Base-by-base conservation (phyloP, 2,329 filamentous ascomycete species). In the Peltaster fructicola region DNA sequence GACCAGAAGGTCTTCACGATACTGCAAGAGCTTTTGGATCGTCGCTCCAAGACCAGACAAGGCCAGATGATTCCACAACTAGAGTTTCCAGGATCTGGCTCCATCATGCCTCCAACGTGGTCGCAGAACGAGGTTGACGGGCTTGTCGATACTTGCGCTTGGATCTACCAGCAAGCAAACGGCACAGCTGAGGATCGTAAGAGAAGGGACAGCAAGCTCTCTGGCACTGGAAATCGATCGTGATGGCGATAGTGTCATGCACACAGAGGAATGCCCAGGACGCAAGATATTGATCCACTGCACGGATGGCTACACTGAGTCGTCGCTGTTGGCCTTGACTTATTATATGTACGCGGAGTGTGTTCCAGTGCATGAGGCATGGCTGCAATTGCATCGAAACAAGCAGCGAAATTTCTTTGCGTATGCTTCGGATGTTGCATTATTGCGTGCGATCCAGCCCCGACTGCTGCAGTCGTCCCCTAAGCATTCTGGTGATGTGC, bases 321-420 rank as follows among this genome's bases (percentile, higher is more conserved):
- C 78, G 1, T 82, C 82, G 2, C 64, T 98, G 50, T 62, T 98
- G 10, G 81, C 69, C 2, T 68, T 98, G 18, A 80, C 85, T 7
- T 98, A 98, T 51, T 81, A 75, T 47, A 91, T 90, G 63, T 98
- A 82, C 51, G 80, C 78, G 26, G 80, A 88, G 33, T 81, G 80
- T 5, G 60, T 71, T 7, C 66, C 84, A 0, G 66, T 85, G 1
- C 76, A 84, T 14, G 70, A 82, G 28, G 84, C 88, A 6, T 95
- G 84, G 84, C 60, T 95, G 7, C 64, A 70, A 30, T 59, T 98
- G 23, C 88, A 98, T 47, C 73, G 72, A 7, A 63, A 70, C 8
- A 80, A 77, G 48, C 63, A 68, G 28, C 76, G 88, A 31, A 95
- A 98, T 45, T 93, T 95, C 56, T 98, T 98, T 45, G 82, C 88